Evolutionary conservation across 176 grass and related monocot species (phyloP).

Genomic region (Eleusine coracana): DNA sequence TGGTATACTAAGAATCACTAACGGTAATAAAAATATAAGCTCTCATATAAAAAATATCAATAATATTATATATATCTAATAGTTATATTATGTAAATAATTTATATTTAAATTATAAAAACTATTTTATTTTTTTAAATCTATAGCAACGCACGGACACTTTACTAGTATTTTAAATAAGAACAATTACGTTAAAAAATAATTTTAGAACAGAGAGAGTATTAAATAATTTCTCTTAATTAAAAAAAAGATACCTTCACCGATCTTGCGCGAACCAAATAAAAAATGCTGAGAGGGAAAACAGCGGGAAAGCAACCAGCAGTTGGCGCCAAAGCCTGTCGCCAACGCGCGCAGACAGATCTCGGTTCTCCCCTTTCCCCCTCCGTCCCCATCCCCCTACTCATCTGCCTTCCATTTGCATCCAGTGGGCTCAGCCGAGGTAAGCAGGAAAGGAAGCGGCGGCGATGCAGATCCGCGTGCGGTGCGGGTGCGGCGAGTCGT

Average conservation of each 20-base stretch:
- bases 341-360: slow-evolving; percentile 5
- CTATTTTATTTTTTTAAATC: too few species aligned
- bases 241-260: neutral
- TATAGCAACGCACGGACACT: too few species aligned
- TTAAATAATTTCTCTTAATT: neutral
- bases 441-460: neutral
- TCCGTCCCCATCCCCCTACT: neutral
- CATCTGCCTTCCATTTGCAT: too few species aligned
- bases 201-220: too few species aligned
- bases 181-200: too few species aligned
- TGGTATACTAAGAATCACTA: too few species aligned
- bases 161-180: too few species aligned
- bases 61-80: too few species aligned
- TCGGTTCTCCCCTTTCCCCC: neutral
- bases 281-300: neutral
- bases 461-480: slow-evolving; percentile 78
- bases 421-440: neutral
- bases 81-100: too few species aligned
- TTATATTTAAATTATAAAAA: too few species aligned
- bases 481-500: slow-evolving; percentile 62
- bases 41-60: too few species aligned
- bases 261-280: neutral
- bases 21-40: too few species aligned
- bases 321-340: neutral
- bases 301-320: slow-evolving; percentile 23